Evolutionary conservation across 306 rosid genomes (phyloP).

Genomic region (Rosa persica): DNA sequence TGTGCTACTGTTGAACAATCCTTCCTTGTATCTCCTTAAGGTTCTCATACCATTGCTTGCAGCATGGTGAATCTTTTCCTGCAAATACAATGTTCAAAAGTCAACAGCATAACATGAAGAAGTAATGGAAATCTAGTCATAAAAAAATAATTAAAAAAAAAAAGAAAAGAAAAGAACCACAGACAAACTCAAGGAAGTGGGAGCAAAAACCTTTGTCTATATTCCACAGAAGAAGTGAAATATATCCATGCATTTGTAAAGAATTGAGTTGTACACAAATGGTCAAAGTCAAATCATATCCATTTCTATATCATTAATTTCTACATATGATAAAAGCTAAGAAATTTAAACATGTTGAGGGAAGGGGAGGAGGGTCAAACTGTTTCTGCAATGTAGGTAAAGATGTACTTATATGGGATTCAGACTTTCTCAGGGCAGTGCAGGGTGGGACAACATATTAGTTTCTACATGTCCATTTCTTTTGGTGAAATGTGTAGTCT

Average conservation of each 20-base stretch:
- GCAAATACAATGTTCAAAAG: neutral
- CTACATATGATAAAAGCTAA: too few relatives aligned
- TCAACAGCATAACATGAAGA: neutral
- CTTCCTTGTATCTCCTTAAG: slow-evolving; percentile 30
- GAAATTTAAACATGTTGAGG: too few relatives aligned
- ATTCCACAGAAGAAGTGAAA: too few relatives aligned
- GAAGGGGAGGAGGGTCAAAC: too few relatives aligned
- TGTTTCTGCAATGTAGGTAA: too few relatives aligned
- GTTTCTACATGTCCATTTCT: too few relatives aligned
- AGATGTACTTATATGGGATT: too few relatives aligned
- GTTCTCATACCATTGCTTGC: slow-evolving; percentile 33
- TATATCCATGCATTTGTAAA: too few relatives aligned
- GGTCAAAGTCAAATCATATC: neutral
- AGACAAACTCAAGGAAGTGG: neutral
- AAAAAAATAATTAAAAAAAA: neutral
- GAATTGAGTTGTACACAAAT: too few relatives aligned
- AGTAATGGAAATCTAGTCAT: neutral
- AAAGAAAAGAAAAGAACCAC: neutral
- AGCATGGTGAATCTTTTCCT: slow-evolving; percentile 9
- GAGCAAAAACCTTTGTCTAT: neutral
- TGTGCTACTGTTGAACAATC: slow-evolving; percentile 16
- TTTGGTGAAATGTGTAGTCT: too few relatives aligned
- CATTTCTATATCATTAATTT: too few relatives aligned
- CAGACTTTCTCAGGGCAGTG: neutral
- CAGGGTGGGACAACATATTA: neutral